Base-by-base conservation (phyloP, 768 basidiomycete genomes). In the Stropharia rugosoannulata region DNA sequence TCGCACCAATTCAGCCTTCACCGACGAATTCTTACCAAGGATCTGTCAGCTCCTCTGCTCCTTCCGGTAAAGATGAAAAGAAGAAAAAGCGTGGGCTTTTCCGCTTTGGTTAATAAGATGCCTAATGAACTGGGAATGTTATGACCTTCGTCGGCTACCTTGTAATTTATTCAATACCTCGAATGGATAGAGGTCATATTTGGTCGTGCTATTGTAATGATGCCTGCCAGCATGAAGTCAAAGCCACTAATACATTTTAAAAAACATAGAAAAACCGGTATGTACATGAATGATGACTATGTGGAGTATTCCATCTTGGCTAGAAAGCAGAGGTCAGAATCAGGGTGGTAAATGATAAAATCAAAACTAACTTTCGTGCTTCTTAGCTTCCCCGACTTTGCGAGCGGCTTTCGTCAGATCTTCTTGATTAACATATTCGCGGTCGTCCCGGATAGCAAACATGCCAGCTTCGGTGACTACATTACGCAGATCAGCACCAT, bases 401-500 rank as follows among this genome's bases (percentile, higher is more conserved):
- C 97, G 81, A 39, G 92, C 93, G 15, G 96, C 96, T 76, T 98
- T 98, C 57, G 90, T 93, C 54, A 97, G 77, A 73, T 99, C 96
- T 66, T 98, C 96, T 71, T 99, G 96, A 49, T 84, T 87, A 53
- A 95, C 77, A 61, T 93, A 95, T 66, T 95, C 94, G 58, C 94
- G 90, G 63, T 98, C 96, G 57, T 98, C 96, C 44, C 97, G 84
- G 64, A 99, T 98, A 6, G 97, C 97, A 66, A 98, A 98, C 94
- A 99, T 96, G 43, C 96, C 96, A 18, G 93, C 89, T 71, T 96
- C 95, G 3, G 94, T 97, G 41, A 95, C 85, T 19, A 98, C 91
- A 68, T 98, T 98, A 46, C 95, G 82, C 66, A 98, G 70, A 76
- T 98, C 97, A 15, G 97, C 97, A 51, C 97, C 97, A 68, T 98